These are phyloP conservation scores for Fonsecaea pedrosoi DNA, from an alignment of 2,329 filamentous ascomycete species.

Conservation along the genomic window DNA sequence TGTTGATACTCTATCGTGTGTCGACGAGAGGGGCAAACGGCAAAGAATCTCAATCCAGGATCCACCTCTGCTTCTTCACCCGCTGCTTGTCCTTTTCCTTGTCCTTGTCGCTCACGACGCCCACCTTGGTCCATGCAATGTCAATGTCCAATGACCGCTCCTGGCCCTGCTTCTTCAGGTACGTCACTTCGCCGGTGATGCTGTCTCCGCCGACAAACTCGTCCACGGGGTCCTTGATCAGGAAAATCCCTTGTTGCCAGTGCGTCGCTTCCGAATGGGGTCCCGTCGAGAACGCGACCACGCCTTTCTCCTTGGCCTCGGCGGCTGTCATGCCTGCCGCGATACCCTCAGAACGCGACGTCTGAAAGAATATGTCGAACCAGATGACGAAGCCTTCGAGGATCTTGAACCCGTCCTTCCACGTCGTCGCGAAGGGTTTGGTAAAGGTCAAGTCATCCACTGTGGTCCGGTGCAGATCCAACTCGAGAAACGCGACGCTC, in stretches of 20 bases:
- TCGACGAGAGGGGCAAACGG: background rate
- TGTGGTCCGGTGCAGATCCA: conserved; percentile 77
- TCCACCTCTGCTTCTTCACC: conserved; percentile 52
- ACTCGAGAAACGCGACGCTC: conserved; percentile 71
- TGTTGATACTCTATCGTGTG: too few species aligned
- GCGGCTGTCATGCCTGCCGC: conserved; percentile 64
- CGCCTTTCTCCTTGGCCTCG: conserved; percentile 68
- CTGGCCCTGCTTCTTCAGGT: conserved; percentile 72
- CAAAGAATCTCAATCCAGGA: conserved; percentile 45
- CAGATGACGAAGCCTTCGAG: conserved; percentile 90
- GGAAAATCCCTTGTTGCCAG: conserved; percentile 83
- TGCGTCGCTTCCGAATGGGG: conserved; percentile 79
- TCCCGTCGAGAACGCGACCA: conserved; percentile 85
- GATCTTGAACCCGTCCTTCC: conserved; percentile 40
- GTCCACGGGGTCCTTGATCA: conserved; percentile 60
- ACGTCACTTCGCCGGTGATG: conserved; percentile 72
- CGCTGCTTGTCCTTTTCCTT: conserved; percentile 38
- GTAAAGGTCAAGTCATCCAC: conserved; percentile 78
- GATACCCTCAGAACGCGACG: conserved; percentile 59
- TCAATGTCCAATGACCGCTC: conserved; percentile 72
- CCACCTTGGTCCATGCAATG: conserved; percentile 64
- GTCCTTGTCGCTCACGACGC: conserved; percentile 12
- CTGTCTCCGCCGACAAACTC: conserved; percentile 62
- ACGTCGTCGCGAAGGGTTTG: conserved; percentile 67
- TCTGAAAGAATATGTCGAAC: conserved; percentile 93